Percentiles rank a stretch among this genome's conserved stretches.
Evolutionary conservation across 495 filamentous ascomycete species (phyloP).

Genomic region (Penicillium pulvis): DNA sequence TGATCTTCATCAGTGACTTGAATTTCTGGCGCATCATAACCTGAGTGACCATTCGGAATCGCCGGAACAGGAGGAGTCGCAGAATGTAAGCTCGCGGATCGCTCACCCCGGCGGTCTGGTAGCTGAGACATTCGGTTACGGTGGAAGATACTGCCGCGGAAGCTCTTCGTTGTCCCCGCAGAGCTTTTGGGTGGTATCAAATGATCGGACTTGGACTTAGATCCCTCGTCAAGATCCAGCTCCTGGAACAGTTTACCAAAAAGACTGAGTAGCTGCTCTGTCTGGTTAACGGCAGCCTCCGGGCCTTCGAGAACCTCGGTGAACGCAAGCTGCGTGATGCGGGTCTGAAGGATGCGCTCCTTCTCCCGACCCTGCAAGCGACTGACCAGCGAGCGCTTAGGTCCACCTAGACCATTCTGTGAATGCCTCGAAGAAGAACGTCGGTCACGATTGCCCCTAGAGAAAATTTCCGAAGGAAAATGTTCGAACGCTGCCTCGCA

Average conservation of each 20-base stretch:
- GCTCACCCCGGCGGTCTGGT: conserved; percentile 33
- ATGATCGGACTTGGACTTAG: conserved; percentile 25
- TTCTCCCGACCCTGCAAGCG: conserved; percentile 78
- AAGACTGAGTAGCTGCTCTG: conserved; percentile 78
- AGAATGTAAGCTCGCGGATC: conserved; percentile 11
- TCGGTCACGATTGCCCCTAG: conserved; percentile 51
- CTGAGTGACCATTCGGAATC: conserved; percentile 19
- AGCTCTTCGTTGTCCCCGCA: conserved; percentile 68
- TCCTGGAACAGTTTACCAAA: conserved; percentile 77
- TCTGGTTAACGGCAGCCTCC: conserved; percentile 78
- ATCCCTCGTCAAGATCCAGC: conserved; percentile 37
- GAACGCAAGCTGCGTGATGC: conserved; percentile 90
- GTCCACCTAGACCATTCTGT: conserved; percentile 13
- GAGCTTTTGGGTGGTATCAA: conserved; percentile 67
- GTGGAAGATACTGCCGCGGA: conserved; percentile 75
- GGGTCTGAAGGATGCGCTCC: conserved; percentile 80
- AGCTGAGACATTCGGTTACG: conserved; percentile 45
- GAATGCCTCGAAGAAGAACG: conserved; percentile 34
- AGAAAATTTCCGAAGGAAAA: conserved; percentile 60
- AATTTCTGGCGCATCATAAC: conserved; percentile 46
- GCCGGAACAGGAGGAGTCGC: conserved; percentile 22
- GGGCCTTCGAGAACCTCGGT: conserved; percentile 80
- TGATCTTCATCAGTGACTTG: conserved; percentile 51
- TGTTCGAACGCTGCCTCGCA: conserved; percentile 91
- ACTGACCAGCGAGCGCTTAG: conserved; percentile 59